A percentile compares a stretch with the other conserved stretches of the same genome.
phyloP scores from a whole-genome alignment of 495 filamentous ascomycete genomes.

The Cairneyella variabilis region DNA sequence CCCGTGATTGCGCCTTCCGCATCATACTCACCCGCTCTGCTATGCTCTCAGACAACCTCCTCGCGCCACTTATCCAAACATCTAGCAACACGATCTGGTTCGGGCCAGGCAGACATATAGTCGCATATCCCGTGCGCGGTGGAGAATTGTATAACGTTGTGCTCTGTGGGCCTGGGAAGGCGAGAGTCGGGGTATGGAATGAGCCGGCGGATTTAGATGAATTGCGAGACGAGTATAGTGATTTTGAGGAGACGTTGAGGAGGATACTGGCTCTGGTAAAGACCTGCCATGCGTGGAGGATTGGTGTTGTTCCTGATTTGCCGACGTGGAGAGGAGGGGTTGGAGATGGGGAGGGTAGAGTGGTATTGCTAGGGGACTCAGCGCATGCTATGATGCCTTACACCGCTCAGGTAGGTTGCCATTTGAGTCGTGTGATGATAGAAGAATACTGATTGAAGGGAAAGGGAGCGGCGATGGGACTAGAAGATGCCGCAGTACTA shows the following conservation, averaged over 20 bases:
- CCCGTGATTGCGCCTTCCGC: not conserved
- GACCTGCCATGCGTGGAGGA: no score
- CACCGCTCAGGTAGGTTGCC: no score
- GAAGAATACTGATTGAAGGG: no score
- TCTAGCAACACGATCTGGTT: not conserved
- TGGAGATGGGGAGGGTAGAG: no score
- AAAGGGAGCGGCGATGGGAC: no score
- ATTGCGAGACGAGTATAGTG: not conserved
- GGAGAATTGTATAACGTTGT: not conserved
- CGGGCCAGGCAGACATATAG: not conserved
- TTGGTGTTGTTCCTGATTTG: no score
- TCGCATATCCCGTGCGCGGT: not conserved
- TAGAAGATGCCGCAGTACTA: no score
- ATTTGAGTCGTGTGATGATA: no score
- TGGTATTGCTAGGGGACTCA: no score
- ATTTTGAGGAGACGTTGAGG: not conserved
- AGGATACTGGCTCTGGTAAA: no score
- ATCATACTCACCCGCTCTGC: not conserved
- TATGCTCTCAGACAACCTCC: not conserved
- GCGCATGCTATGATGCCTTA: no score
- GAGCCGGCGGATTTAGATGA: not conserved
- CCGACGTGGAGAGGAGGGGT: no score
- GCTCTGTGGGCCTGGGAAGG: not conserved
- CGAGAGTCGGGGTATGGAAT: not conserved
- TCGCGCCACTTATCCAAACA: not conserved